Base-by-base conservation (phyloP, 1,284 basidiomycete genomes). In the Ceraceosorus bombacis region DNA sequence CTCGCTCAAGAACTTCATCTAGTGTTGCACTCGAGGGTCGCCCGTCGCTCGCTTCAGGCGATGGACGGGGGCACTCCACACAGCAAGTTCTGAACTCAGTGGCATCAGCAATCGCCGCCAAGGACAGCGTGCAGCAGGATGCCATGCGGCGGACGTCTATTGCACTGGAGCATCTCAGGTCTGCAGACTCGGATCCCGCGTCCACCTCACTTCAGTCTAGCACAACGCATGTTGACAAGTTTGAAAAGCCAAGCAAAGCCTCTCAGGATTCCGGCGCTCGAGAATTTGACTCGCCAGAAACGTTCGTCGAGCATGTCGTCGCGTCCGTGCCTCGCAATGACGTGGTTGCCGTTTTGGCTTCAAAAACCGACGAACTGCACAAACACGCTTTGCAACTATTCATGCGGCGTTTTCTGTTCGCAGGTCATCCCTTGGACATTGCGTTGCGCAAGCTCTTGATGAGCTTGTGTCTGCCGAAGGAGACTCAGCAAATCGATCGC, bases 401-500 rank as follows among this genome's bases (percentile, higher is more conserved):
- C 78, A 84, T 98, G 71, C 80, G 80, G 51, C 83, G 83, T 49
- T 97, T 97, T 78, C 83, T 88, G 69, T 96, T 97, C 75, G 79
- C 80, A 12, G 82, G 84, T 53, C 86, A 89, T 69, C 88, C 95
- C 9, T 82, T 98, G 50, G 95, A 99, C 75, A 86, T 98, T 49
- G 90, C 95, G 5, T 79, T 99, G 52, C 87, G 95, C 41, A 87
- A 86, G 71, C 78, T 99, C 58, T 82, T 99, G 43, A 91, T 97
- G 88, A 85, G 91, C 69, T 85, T 95, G 53, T 86, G 88, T 55
- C 82, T 99, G 53, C 94, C 94, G 4, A 84, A 86, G 63, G 94
- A 98, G 81, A 97, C 94, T 0, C 95, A 98, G 77, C 94, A 98
- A 79, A 98, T 99, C 63, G 95, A 98, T 78, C 84, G 94, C 55